These are phyloP conservation scores for Cryptosporidium viatorum DNA, from an alignment of 169 alveolate species.

Conservation along the genomic window DNA sequence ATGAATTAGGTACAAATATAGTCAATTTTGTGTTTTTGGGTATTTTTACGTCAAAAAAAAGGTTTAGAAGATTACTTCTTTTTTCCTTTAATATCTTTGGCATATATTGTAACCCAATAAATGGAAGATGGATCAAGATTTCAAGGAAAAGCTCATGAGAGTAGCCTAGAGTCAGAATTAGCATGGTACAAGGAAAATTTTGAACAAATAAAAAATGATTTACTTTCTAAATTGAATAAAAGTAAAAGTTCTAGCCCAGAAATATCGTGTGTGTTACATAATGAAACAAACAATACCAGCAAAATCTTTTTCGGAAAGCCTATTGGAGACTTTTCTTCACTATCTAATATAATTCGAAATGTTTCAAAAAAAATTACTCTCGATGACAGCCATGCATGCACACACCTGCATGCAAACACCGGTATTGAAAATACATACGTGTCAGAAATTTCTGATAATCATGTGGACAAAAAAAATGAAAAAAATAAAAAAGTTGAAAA, in stretches of 20 bases:
- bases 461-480: background rate
- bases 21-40: background rate
- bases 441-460: constrained; percentile 2
- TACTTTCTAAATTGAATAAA: background rate
- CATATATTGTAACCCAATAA: background rate
- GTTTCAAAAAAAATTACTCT: constrained; percentile 14
- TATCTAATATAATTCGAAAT: constrained; percentile 3
- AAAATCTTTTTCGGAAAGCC: constrained; percentile 30
- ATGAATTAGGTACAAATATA: background rate
- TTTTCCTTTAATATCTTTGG: background rate
- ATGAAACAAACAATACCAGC: background rate
- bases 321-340: background rate
- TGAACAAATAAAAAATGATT: constrained; percentile 13
- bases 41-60: background rate
- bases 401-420: constrained; percentile 18
- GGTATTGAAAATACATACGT: constrained; percentile 7
- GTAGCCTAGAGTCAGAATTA: constrained; percentile 4
- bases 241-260: background rate
- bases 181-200: constrained; percentile 32
- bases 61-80: background rate
- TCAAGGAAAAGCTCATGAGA: background rate
- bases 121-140: background rate
- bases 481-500: background rate
- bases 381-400: background rate
- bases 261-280: background rate